A percentile compares a stretch with the other conserved stretches of the same genome.
These are phyloP conservation scores for Elymus sibiricus DNA, from an alignment of 176 grass and related monocot species.

Conservation along the genomic window DNA sequence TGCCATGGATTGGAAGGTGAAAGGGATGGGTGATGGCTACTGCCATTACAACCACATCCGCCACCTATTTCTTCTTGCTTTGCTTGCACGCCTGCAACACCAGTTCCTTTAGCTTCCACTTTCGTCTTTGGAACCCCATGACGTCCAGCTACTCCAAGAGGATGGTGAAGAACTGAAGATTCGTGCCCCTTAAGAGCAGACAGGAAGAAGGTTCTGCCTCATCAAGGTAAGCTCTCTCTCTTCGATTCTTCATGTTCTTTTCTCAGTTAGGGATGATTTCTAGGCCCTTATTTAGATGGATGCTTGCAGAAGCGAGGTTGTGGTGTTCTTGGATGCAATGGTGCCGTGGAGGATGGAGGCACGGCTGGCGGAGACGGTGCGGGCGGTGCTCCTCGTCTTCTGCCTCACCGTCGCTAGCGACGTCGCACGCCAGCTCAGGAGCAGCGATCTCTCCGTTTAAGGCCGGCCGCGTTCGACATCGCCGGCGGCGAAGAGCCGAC, in stretches of 20 bases:
- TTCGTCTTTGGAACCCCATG: not conserved
- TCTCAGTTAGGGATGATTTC: not conserved
- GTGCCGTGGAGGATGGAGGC: conserved; percentile 47
- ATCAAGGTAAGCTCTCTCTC: not conserved
- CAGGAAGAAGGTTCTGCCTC: not conserved
- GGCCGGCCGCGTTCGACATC: not conserved
- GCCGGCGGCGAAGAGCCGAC: not conserved
- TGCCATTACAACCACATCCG: no score
- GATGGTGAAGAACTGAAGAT: not conserved
- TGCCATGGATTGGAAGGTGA: conserved; percentile 2
- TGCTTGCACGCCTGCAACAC: not conserved
- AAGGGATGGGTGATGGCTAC: not conserved
- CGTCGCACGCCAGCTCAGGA: conserved; percentile 34
- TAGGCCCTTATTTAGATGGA: not conserved
- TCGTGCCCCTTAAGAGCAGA: not conserved
- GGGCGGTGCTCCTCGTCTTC: conserved; percentile 35
- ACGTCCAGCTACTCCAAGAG: not conserved
- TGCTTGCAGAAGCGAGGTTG: no score
- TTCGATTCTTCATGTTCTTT: not conserved
- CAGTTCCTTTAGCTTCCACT: not conserved
- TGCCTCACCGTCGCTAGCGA: conserved; percentile 45
- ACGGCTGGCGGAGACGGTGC: conserved; percentile 28
- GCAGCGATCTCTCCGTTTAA: conserved; percentile 16
- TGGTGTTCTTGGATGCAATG: conserved; percentile 1
- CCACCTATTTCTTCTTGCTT: not conserved